Evolutionary conservation across 345 rosid species (phyloP).

Genomic region (thale cress (Arabidopsis thaliana)): TAIR10.1 NC_003074.8:20873001-20873500

Average conservation of each 20-base stretch:
- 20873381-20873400: slow-evolving; percentile 24
- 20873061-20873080: background rate
- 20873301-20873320: background rate
- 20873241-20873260: slow-evolving; percentile 22
- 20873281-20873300: slow-evolving; percentile 11
- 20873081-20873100: background rate
- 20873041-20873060: background rate
- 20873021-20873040: background rate
- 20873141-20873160: slow-evolving; percentile 28
- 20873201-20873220: background rate
- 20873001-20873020: background rate
- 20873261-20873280: slow-evolving; percentile 17
- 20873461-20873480: background rate
- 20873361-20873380: slow-evolving; percentile 15
- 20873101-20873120: slow-evolving; percentile 1
- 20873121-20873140: slow-evolving; percentile 18
- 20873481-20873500: background rate
- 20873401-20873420: slow-evolving; percentile 28
- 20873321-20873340: background rate
- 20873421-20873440: slow-evolving; percentile 47
- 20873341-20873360: slow-evolving; percentile 7
- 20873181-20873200: slow-evolving; percentile 29
- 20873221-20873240: slow-evolving; percentile 1
- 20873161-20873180: slow-evolving; percentile 21
- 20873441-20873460: slow-evolving; percentile 24